Conservation (phyloP, 768 basidiomycete species). For the Kwoniella europaea region DNA sequence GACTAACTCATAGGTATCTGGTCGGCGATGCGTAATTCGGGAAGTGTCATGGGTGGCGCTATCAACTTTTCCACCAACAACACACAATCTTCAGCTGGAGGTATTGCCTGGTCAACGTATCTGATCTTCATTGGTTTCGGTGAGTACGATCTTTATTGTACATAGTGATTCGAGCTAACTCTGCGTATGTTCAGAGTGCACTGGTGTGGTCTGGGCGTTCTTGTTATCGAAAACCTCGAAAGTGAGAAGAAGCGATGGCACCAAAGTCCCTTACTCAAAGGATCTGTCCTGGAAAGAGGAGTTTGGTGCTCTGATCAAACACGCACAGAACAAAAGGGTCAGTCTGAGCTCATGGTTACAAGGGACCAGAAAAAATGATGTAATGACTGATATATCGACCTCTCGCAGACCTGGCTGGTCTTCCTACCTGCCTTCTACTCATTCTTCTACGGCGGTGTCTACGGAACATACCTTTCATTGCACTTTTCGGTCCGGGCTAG, state of each 20-base stretch:
- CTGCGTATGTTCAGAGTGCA: constrained; percentile 6
- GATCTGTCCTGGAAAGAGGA: constrained; percentile 23
- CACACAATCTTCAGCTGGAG: constrained; percentile 11
- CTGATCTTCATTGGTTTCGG: constrained; percentile 32
- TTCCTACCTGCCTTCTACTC: constrained; percentile 28
- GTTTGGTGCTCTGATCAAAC: constrained; percentile 25
- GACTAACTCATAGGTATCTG: constrained; percentile 21
- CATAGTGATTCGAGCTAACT: not conserved
- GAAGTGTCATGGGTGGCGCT: constrained; percentile 15
- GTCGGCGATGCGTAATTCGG: constrained; percentile 27
- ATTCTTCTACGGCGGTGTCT: constrained; percentile 33
- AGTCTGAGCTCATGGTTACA: not conserved
- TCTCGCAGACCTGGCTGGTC: constrained; percentile 21
- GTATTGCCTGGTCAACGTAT: constrained; percentile 29
- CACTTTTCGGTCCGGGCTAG: constrained; percentile 34
- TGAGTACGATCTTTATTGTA: not conserved
- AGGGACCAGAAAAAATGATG: too few relatives aligned
- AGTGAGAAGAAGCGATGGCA: constrained; percentile 26
- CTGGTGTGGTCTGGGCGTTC: constrained; percentile 20
- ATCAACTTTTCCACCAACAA: constrained; percentile 24
- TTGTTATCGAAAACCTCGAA: constrained; percentile 24
- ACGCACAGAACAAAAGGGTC: constrained; percentile 17
- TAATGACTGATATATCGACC: not conserved
- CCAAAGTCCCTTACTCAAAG: constrained; percentile 19
- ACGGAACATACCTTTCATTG: constrained; percentile 27